Base-by-base conservation (phyloP, 2,329 filamentous ascomycete genomes). In the Drechmeria coniospora region DNA sequence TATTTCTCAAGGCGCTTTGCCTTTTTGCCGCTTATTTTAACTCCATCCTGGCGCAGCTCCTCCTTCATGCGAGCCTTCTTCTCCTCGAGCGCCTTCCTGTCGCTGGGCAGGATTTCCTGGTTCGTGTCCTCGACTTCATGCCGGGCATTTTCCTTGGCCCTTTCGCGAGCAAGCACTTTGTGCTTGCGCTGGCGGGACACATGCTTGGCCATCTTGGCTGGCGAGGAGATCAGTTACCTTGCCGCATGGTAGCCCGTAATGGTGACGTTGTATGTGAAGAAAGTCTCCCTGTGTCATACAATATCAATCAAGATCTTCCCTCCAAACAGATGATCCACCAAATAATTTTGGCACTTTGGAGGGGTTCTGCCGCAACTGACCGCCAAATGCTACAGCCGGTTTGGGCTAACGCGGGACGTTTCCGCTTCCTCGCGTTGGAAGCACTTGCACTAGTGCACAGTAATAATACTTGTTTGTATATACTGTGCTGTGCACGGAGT, bases 1-100 rank as follows among this genome's bases (percentile, higher is more conserved):
- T 76, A 77, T 44, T 77, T 77, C 36, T 76, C 72, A 21, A 77
- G 46, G 2, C 73, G 62, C 53, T 77, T 76, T 5, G 71, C 67
- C 47, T 77, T 77, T 45, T 77, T 74, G 33, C 68, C 59, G 43
- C 60, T 74, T 46, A 74, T 59, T 42, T 74, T 73, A 24, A 47
- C 42, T 2, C 61, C 63, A 28, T 67, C 56, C 15, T 58, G 49
- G 30, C 52, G 56, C 31, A 75, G 44, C 36, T 74, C 61, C 14
- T 63, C 59, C 33, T 64, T 68, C 37, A 75, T 47, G 31, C 51
- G 56, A 10, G 57, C 70, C 50, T 57, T 76, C 47, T 62, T 68
- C 35, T 62, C 57, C 35, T 70, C 63, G 11, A 56, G 50, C 32
- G 60, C 62, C 36, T 57, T 59, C 34, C 62, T 79, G 59, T 35